Percentiles rank a stretch among this genome's conserved stretches.
These are phyloP conservation scores for Ophiocordyceps camponoti-floridani DNA, from an alignment of 2,329 filamentous ascomycete genomes.

Conservation along the genomic window DNA sequence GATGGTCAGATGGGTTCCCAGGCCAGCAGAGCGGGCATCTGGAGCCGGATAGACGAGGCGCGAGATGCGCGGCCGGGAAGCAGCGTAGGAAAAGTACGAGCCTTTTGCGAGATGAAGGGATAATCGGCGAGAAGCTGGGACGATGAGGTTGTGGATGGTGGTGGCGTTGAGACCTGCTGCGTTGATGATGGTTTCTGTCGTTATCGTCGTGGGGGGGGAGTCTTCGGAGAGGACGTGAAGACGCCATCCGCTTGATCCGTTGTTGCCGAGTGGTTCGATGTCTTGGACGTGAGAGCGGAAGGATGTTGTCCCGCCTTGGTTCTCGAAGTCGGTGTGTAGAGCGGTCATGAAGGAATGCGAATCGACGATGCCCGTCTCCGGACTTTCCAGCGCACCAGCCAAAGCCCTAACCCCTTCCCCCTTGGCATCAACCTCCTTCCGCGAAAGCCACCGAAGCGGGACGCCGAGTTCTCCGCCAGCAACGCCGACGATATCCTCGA, in stretches of 20 bases:
- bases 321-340: conserved; percentile 60
- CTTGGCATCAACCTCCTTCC: conserved; percentile 38
- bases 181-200: conserved; percentile 64
- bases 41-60: conserved; percentile 82
- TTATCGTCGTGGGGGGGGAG: conserved; percentile 32
- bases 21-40: conserved; percentile 59
- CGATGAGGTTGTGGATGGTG: conserved; percentile 64
- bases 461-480: conserved; percentile 29
- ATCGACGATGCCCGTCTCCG: conserved; percentile 80
- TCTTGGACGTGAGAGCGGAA: conserved; percentile 46
- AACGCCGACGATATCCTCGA: conserved; percentile 29
- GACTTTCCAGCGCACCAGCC: conserved; percentile 62
- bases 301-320: conserved; percentile 57
- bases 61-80: conserved; percentile 41
- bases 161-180: conserved; percentile 68
- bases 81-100: conserved; percentile 76
- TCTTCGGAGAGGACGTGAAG: conserved; percentile 33
- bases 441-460: conserved; percentile 52
- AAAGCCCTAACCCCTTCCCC: conserved; percentile 64
- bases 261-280: conserved; percentile 29
- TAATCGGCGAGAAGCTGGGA: conserved; percentile 35
- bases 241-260: conserved; percentile 16
- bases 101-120: conserved; percentile 77
- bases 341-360: conserved; percentile 70
- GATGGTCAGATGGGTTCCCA: conserved; percentile 87